Conservation (phyloP, 2,329 filamentous ascomycete genomes). For the Rutstroemia sp. region DNA sequence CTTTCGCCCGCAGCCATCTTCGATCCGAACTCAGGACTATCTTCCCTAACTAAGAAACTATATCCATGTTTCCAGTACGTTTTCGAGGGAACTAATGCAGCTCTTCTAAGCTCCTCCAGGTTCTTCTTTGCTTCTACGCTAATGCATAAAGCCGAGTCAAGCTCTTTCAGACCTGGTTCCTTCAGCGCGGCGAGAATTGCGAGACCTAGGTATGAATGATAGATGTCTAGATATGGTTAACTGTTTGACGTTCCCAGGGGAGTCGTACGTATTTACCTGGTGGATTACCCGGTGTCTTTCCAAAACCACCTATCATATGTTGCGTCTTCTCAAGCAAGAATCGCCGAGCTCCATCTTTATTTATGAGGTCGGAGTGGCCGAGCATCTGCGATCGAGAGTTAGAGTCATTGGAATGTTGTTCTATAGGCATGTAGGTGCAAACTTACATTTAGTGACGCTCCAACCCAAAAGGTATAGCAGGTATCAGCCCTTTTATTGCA, state of each 20-base stretch:
- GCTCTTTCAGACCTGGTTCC: constrained; percentile 58
- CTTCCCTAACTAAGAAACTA: constrained; percentile 21
- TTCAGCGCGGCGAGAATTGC: constrained; percentile 69
- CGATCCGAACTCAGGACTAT: constrained; percentile 18
- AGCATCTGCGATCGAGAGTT: constrained; percentile 42
- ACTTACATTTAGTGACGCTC: constrained; percentile 49
- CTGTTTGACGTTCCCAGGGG: neutral
- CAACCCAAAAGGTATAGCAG: constrained; percentile 93
- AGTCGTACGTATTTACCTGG: constrained; percentile 44
- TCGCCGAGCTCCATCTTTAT: constrained; percentile 53
- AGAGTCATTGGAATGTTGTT: constrained; percentile 18
- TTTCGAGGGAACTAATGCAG: constrained; percentile 11
- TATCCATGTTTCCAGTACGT: constrained; percentile 23
- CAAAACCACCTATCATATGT: constrained; percentile 76
- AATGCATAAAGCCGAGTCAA: constrained; percentile 73
- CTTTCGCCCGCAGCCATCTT: constrained; percentile 15
- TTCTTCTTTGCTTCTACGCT: constrained; percentile 50
- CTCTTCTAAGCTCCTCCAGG: constrained; percentile 32
- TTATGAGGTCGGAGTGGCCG: constrained; percentile 48
- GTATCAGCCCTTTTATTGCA: constrained; percentile 90
- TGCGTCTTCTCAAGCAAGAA: constrained; percentile 84
- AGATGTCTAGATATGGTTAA: constrained; percentile 48
- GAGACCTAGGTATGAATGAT: constrained; percentile 84
- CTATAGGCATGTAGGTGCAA: neutral
- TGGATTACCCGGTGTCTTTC: constrained; percentile 59